These are phyloP conservation scores for Neospermospora avenae DNA, from an alignment of 2,329 filamentous ascomycete genomes.

Conservation along the genomic window DNA sequence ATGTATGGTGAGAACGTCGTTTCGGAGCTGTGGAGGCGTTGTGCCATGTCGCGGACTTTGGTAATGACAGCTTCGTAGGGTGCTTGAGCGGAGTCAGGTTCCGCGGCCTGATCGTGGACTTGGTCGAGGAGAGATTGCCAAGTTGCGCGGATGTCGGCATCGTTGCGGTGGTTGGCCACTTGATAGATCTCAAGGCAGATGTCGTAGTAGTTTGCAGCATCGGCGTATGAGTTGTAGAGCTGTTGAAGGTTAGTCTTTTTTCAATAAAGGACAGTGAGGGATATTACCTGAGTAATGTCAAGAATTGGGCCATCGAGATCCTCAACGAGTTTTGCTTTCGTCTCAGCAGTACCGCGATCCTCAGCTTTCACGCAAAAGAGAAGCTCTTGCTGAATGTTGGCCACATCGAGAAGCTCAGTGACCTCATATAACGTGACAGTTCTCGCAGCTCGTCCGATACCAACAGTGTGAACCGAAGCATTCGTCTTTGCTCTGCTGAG, in stretches of 20 bases:
- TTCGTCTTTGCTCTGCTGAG: constrained; percentile 90
- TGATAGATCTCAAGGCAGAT: constrained; percentile 91
- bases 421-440: constrained; percentile 84
- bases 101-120: constrained; percentile 51
- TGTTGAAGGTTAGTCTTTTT: constrained; percentile 41
- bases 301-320: constrained; percentile 76
- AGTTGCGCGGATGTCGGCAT: constrained; percentile 76
- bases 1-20: constrained; percentile 62
- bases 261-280: too few relatives aligned
- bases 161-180: constrained; percentile 84
- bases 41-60: constrained; percentile 61
- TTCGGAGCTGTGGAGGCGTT: constrained; percentile 62
- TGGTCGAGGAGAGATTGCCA: constrained; percentile 81
- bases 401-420: constrained; percentile 82
- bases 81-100: constrained; percentile 41
- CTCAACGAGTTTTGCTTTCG: constrained; percentile 60
- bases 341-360: constrained; percentile 60
- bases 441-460: constrained; percentile 74
- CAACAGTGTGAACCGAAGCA: constrained; percentile 76
- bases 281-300: constrained; percentile 65
- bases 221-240: constrained; percentile 92
- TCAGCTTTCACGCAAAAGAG: constrained; percentile 75
- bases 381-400: constrained; percentile 91
- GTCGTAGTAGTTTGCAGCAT: constrained; percentile 90
- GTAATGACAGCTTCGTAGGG: constrained; percentile 70